Evolutionary conservation across 495 filamentous ascomycete species (phyloP), one percentile per base, ranked within the genome.

Genomic region (Hamigera avellanea): DNA sequence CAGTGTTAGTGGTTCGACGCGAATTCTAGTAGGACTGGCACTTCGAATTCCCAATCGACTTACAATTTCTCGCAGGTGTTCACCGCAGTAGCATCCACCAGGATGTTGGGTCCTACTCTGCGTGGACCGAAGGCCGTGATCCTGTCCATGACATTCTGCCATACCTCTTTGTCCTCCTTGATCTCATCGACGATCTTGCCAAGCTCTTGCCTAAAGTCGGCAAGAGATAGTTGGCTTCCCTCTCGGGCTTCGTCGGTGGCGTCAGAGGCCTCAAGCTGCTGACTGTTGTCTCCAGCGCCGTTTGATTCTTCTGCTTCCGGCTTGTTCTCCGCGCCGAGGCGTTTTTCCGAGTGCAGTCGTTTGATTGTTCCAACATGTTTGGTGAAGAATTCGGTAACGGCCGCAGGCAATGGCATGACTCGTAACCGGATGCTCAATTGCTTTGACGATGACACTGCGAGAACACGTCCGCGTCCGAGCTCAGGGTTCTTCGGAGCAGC

Each of bases 91-190:
- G 72, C 69, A 62, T 96, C 91, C 37, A 99, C 76, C 1, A 99
- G 67, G 12, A 99, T 55, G 51, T 96, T 99, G 4, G 91, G 85
- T 0, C 91, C 93, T 13, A 74, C 75, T 49, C 93, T 65, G 36
- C 78, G 64, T 2, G 91, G 91, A 0, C 93, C 91, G 59, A 99
- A 99, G 0, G 87, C 81, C 14, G 75, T 76, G 44, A 96, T 87
- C 47, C 78, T 75, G 41, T 93, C 81, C 19, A 93, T 73, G 6
- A 83, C 67, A 33, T 74, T 72, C 39, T 70, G 73, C 87, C 89
- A 95, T 8, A 74, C 56, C 6, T 91, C 84, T 21, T 74, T 73
- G 35, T 83, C 73, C 15, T 64, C 73, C 41, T 69, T 72, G 10
- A 69, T 63, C 6, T 69, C 60, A 19, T 76, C 67, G 43, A 95